Conservation (phyloP, 352 stramenopile genomes). For the Phytophthora syringae region DNA sequence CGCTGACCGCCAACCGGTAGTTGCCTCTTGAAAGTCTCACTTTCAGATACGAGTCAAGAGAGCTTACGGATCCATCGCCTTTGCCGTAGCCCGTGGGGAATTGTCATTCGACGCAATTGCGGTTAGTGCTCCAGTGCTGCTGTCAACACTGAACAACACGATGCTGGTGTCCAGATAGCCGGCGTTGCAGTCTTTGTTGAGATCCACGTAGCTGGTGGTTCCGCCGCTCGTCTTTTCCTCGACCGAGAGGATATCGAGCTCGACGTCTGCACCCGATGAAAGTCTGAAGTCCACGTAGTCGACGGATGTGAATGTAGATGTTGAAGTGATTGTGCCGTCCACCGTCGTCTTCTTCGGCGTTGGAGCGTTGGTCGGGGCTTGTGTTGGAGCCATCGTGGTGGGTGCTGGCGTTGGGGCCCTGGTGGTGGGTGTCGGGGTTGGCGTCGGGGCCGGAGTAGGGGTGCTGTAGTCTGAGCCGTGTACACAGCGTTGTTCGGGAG, state of each 20-base stretch:
- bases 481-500: conserved; percentile 55
- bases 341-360: conserved; percentile 38
- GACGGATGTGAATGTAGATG: conserved; percentile 54
- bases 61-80: conserved; percentile 59
- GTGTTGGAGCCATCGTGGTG: conserved; percentile 24
- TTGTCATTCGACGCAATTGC: conserved; percentile 48
- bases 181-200: conserved; percentile 78
- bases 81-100: conserved; percentile 47
- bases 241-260: conserved; percentile 74
- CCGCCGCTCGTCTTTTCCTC: conserved; percentile 40
- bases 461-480: conserved; percentile 18
- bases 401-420: no score
- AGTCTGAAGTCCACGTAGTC: conserved; percentile 75
- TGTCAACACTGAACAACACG: conserved; percentile 53
- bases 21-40: conserved; percentile 41
- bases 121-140: conserved; percentile 27
- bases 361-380: conserved; percentile 15
- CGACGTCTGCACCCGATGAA: conserved; percentile 42
- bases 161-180: conserved; percentile 70
- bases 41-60: conserved; percentile 63
- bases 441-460: conserved; percentile 21
- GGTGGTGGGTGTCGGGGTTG: no score
- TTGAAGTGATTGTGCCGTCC: conserved; percentile 73
- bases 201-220: conserved; percentile 45
- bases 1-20: conserved; percentile 69